Base-by-base conservation (phyloP, 1,284 basidiomycete species). In the Puccinia polysora region DNA sequence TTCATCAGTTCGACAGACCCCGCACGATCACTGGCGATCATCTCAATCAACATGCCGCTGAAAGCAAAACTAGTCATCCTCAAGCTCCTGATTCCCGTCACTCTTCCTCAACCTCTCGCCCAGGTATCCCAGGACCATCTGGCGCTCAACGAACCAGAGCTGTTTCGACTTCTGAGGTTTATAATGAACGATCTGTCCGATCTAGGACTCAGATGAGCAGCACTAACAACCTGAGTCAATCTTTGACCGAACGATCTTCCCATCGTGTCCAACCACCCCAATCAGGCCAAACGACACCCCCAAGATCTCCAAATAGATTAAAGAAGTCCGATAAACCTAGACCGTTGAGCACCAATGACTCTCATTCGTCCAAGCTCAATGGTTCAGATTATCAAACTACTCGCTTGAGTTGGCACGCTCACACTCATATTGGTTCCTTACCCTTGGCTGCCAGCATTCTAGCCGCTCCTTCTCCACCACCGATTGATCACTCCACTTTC, bases 1-100 rank as follows among this genome's bases (percentile, higher is more conserved):
- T 67, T n/a, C 64, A 67, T n/a, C 36, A 43, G 4, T 45, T 55
- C n/a, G 64, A 67, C 8, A 49, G 64, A 28, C 64, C 64, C 4
- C 64, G 47, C 0, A 25, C 4, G 2, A 4, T 49, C 28, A 58
- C 28, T 36, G 30, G n/a, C 55, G 34, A 58, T 58, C 55, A 34
- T 23, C 34, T 58, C 55, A 58, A 58, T 20, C 23, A 56, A 28
- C 30, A 45, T 14, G 5, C 25, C n/a, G 1, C 25, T 38, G 30
- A 14, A 56, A 56, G 30, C 4, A 6, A 10, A n/a, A 28, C 28
- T 28, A 14, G 8, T 56, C 53, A 6, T 14, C 28, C 53, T 28
- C 8, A 7, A 56, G 18, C 47, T 6, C 15, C 53, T 34, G 23
- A 2, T 32, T 15, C 52, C 52, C 25, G 20, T n/a, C 25, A n/a